Evolutionary conservation across 805 yeast genomes (phyloP).

Genomic region (Saturnispora mendoncae): DNA sequence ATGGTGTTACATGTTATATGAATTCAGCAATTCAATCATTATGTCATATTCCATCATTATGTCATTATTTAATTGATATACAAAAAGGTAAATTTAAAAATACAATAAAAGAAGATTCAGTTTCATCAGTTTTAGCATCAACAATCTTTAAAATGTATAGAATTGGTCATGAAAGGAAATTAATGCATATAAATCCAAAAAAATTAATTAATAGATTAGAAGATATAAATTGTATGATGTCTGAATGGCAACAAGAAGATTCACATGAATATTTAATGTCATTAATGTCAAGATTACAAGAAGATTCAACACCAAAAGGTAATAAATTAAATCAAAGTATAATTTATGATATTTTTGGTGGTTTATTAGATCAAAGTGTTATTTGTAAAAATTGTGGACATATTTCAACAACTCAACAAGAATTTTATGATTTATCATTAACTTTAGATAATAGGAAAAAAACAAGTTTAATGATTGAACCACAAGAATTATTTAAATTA

Average conservation of each 20-base stretch:
- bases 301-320: slow-evolving; percentile 89
- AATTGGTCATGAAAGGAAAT: slow-evolving; percentile 33
- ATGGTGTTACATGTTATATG: slow-evolving; percentile 95
- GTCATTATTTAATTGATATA: slow-evolving; percentile 70
- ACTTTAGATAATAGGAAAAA: slow-evolving; percentile 50
- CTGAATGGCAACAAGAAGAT: slow-evolving; percentile 96
- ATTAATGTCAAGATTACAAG: slow-evolving; percentile 76
- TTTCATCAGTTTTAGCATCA: slow-evolving; percentile 58
- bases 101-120: slow-evolving; percentile 45
- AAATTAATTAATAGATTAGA: slow-evolving; percentile 60
- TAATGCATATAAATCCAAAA: slow-evolving; percentile 62
- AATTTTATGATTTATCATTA: slow-evolving; percentile 84
- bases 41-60: slow-evolving; percentile 84
- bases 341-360: slow-evolving; percentile 91
- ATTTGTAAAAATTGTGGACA: slow-evolving; percentile 78
- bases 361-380: slow-evolving; percentile 74
- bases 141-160: slow-evolving; percentile 64
- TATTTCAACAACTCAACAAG: slow-evolving; percentile 81
- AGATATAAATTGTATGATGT: slow-evolving; percentile 92
- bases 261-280: slow-evolving; percentile 97
- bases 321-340: slow-evolving; percentile 70
- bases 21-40: slow-evolving; percentile 90
- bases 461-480: slow-evolving; percentile 24
- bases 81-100: slow-evolving; percentile 42
- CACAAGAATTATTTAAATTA: slow-evolving; percentile 21